These are phyloP conservation scores for Cladobotryum protrusum DNA, from an alignment of 2,329 filamentous ascomycete species.

Conservation along the genomic window DNA sequence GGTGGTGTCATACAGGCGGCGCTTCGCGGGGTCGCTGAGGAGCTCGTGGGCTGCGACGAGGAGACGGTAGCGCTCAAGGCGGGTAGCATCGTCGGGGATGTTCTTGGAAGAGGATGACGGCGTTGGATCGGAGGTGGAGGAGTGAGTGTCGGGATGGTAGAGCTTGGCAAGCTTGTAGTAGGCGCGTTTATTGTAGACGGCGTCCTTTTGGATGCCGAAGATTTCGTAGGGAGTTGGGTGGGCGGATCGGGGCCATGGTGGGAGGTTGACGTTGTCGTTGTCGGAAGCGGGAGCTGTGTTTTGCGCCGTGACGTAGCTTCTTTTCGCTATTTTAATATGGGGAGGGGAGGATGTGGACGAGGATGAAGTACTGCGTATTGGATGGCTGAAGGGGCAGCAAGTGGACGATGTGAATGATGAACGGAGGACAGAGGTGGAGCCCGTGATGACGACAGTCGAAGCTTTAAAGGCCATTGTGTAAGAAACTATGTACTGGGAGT, in stretches of 20 bases:
- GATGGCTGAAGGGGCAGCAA: background rate
- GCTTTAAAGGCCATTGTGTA: constrained; percentile 11
- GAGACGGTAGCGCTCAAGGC: constrained; percentile 84
- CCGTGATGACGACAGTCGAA: background rate
- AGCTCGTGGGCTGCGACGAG: constrained; percentile 84
- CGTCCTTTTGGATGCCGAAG: constrained; percentile 52
- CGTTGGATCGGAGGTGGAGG: constrained; percentile 9
- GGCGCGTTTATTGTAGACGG: constrained; percentile 71
- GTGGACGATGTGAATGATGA: background rate
- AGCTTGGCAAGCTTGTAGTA: constrained; percentile 93
- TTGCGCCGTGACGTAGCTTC: constrained; percentile 5
- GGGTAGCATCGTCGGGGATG: constrained; percentile 44
- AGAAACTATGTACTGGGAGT: no score
- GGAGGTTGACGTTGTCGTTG: constrained; percentile 12
- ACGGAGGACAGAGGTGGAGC: background rate
- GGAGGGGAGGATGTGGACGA: background rate
- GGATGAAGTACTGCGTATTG: background rate
- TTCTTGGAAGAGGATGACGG: constrained; percentile 12
- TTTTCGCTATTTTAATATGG: background rate
- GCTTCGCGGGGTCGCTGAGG: constrained; percentile 72
- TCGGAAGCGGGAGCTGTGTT: background rate
- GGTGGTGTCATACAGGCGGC: constrained; percentile 73
- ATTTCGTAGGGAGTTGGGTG: constrained; percentile 86
- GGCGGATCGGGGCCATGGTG: constrained; percentile 41
- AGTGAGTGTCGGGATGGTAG: constrained; percentile 79